phyloP scores from a whole-genome alignment of 139 green algal genomes.

The Closterium sp. region DNA sequence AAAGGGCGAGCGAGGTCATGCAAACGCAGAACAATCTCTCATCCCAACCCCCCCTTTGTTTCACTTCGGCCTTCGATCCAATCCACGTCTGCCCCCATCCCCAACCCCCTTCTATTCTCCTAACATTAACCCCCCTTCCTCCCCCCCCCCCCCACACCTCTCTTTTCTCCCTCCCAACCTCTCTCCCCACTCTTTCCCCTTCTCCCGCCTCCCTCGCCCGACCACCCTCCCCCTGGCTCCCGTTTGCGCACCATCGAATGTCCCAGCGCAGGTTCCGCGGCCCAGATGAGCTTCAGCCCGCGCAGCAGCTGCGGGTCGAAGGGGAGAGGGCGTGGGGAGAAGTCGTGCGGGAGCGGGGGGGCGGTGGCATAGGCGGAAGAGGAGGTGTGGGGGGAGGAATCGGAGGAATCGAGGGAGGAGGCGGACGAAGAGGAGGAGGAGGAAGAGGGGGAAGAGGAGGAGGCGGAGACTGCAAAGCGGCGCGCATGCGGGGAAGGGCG shows the following conservation, averaged over 20 bases:
- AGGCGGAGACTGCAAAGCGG: background rate
- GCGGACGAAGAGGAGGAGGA: background rate
- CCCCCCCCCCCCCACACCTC: too few relatives aligned
- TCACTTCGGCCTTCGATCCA: background rate
- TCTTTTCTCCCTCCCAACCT: background rate
- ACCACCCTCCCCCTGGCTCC: too few relatives aligned
- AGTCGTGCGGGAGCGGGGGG: background rate
- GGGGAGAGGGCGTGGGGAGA: background rate
- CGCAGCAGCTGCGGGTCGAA: background rate
- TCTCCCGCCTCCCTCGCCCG: too few relatives aligned
- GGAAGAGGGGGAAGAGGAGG: background rate
- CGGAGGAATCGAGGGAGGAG: background rate
- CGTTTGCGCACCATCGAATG: background rate
- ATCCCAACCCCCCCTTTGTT: background rate
- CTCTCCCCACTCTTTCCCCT: background rate
- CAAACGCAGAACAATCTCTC: background rate
- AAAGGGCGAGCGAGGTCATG: background rate
- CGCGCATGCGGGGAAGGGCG: background rate
- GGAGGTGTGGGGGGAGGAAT: background rate
- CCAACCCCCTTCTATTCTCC: background rate
- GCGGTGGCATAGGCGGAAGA: background rate
- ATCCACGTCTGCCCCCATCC: background rate
- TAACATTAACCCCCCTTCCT: background rate
- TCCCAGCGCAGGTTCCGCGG: background rate
- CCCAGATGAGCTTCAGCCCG: background rate